Conservation (phyloP, 2,329 filamentous ascomycete genomes). For the Ustilaginoidea virens region DNA sequence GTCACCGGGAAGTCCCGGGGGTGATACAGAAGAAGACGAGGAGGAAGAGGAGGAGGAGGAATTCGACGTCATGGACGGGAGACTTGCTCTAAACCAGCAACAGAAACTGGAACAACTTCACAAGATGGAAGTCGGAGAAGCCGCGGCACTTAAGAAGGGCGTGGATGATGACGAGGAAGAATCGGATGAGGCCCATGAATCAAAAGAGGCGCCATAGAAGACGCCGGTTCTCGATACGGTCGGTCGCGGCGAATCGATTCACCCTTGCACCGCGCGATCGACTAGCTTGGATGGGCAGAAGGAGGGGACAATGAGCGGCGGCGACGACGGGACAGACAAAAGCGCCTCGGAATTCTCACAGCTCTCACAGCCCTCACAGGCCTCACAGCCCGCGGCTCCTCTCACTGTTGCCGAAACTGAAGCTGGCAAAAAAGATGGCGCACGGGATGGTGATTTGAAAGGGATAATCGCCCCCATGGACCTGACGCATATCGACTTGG, state of each 20-base stretch:
- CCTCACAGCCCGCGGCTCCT: too few species aligned
- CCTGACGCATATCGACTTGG: not conserved
- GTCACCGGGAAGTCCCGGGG: conserved; percentile 18
- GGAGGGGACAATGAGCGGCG: too few species aligned
- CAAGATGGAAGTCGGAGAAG: conserved; percentile 44
- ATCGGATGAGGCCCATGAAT: conserved; percentile 10
- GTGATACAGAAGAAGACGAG: conserved; percentile 24
- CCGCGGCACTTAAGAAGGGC: conserved; percentile 30
- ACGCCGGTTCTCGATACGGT: too few species aligned
- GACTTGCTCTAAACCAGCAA: conserved; percentile 27
- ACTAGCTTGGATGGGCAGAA: too few species aligned
- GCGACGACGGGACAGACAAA: too few species aligned
- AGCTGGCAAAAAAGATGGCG: too few species aligned
- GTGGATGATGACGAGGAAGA: conserved; percentile 25
- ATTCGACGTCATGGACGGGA: conserved; percentile 29
- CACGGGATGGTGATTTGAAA: too few species aligned
- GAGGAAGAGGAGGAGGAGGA: conserved; percentile 24
- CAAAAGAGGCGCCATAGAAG: conserved; percentile 18
- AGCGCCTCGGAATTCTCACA: too few species aligned
- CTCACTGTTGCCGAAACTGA: too few species aligned
- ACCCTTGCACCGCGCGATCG: too few species aligned
- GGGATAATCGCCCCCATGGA: not conserved
- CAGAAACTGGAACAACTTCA: conserved; percentile 37
- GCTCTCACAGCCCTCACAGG: too few species aligned
- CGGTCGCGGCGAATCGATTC: too few species aligned